A percentile compares a stretch with the other conserved stretches of the same genome.
Conservation (phyloP, 805 yeast species). For the Candida patagonica region DNA sequence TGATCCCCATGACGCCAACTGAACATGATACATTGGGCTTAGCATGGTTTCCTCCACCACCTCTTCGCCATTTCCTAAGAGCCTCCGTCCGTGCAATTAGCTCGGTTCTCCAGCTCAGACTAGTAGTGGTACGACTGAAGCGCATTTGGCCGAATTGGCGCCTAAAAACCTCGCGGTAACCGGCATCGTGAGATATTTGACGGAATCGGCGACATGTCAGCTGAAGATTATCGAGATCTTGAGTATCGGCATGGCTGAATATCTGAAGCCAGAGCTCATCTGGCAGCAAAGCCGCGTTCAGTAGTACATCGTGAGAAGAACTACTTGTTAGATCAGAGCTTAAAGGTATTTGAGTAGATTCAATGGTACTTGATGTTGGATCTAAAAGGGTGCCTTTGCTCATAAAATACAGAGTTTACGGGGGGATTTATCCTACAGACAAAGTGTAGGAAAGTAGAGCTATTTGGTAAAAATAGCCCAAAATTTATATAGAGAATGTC, state of each 20-base stretch:
- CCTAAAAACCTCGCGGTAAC: constrained; percentile 24
- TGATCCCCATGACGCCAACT: constrained; percentile 14
- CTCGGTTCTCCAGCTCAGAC: constrained; percentile 25
- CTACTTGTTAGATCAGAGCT: too few relatives aligned
- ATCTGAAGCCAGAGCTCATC: constrained; percentile 19
- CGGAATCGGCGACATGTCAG: constrained; percentile 25
- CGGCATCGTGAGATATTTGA: constrained; percentile 20
- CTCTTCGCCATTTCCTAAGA: constrained; percentile 23
- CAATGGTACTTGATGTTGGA: too few relatives aligned
- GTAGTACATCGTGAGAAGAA: too few relatives aligned
- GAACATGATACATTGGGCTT: constrained; percentile 16
- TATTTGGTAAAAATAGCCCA: too few relatives aligned
- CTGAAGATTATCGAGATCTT: constrained; percentile 18
- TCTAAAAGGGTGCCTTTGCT: too few relatives aligned
- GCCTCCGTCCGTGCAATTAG: constrained; percentile 18
- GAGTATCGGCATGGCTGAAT: constrained; percentile 18
- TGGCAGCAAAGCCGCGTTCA: too few relatives aligned
- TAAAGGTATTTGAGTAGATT: too few relatives aligned
- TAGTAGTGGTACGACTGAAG: constrained; percentile 19
- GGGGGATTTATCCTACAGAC: too few relatives aligned
- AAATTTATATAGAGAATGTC: too few relatives aligned
- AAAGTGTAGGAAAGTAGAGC: too few relatives aligned
- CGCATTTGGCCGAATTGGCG: constrained; percentile 17
- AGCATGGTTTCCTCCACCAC: constrained; percentile 15
- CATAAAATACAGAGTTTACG: too few relatives aligned